phyloP scores from a whole-genome alignment of 2,329 filamentous ascomycete species.

The Xenosphaeropsis pyriputrescens region DNA sequence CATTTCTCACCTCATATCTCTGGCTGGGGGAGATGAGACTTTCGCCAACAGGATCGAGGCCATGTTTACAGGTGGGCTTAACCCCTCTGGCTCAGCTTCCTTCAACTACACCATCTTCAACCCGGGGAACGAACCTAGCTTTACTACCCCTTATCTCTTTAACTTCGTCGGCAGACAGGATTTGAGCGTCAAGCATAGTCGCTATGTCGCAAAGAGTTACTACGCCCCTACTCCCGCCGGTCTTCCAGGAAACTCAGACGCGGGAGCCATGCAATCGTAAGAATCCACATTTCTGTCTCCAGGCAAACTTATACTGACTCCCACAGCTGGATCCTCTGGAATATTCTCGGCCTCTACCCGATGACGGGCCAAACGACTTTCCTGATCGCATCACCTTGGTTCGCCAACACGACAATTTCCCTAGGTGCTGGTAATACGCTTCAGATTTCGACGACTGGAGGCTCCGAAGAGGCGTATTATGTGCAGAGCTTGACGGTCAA shows the following conservation, averaged over 20 bases:
- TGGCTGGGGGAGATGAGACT: slow-evolving; percentile 28
- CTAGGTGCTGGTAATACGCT: slow-evolving; percentile 39
- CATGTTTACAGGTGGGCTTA: slow-evolving; percentile 29
- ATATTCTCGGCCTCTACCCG: slow-evolving; percentile 54
- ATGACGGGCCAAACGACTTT: slow-evolving; percentile 56
- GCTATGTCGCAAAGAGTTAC: slow-evolving; percentile 41
- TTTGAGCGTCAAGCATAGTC: slow-evolving; percentile 40
- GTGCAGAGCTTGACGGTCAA: slow-evolving; percentile 55
- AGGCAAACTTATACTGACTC: too few species aligned
- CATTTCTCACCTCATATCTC: slow-evolving; percentile 28
- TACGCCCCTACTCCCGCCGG: slow-evolving; percentile 40
- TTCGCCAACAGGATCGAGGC: slow-evolving; percentile 35
- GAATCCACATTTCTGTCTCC: too few species aligned
- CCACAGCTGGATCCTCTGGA: slow-evolving; percentile 43
- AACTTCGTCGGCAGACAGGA: slow-evolving; percentile 51
- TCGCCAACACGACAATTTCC: slow-evolving; percentile 40
- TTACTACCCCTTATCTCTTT: slow-evolving; percentile 54
- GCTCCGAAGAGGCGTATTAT: slow-evolving; percentile 33
- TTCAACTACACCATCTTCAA: slow-evolving; percentile 47
- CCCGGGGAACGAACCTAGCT: slow-evolving; percentile 50
- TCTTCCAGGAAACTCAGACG: slow-evolving; percentile 56
- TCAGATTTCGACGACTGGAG: slow-evolving; percentile 35
- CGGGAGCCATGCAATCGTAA: slow-evolving; percentile 53
- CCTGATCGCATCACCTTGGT: slow-evolving; percentile 49
- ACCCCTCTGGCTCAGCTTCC: slow-evolving; percentile 21